These are phyloP conservation scores for Neopestalotiopsis sp. DNA, from an alignment of 2,329 filamentous ascomycete genomes.

Conservation along the genomic window DNA sequence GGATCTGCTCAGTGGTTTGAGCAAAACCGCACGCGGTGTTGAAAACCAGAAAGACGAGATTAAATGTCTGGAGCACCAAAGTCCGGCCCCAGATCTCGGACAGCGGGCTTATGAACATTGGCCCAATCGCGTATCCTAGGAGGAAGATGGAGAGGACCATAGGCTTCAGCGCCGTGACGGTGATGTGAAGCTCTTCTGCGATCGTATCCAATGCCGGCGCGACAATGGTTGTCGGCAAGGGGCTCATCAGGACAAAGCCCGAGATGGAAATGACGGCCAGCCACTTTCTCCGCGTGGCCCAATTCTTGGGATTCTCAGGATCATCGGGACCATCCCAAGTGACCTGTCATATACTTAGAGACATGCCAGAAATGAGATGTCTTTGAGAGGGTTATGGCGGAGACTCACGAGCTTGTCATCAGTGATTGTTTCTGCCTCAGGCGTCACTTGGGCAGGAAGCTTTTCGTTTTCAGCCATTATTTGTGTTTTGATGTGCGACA, in stretches of 20 bases:
- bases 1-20: constrained; percentile 46
- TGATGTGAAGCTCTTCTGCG: constrained; percentile 49
- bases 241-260: constrained; percentile 58
- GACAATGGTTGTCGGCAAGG: constrained; percentile 57
- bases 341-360: constrained; percentile 29
- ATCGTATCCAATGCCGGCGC: constrained; percentile 52
- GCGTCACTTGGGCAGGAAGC: too few relatives aligned
- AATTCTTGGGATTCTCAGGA: constrained; percentile 50
- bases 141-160: constrained; percentile 52
- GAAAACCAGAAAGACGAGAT: constrained; percentile 52
- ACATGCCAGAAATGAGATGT: too few relatives aligned
- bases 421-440: too few relatives aligned
- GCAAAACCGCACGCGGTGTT: constrained; percentile 58
- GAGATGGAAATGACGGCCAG: constrained; percentile 40
- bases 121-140: constrained; percentile 51
- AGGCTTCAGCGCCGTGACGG: constrained; percentile 42
- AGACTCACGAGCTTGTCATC: too few relatives aligned
- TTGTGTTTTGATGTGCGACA: too few relatives aligned
- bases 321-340: constrained; percentile 51
- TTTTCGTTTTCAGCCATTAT: too few relatives aligned
- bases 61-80: constrained; percentile 50
- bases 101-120: constrained; percentile 46
- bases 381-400: too few relatives aligned
- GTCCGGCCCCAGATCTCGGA: constrained; percentile 43
- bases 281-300: constrained; percentile 44